phyloP scores from a whole-genome alignment of 2,329 filamentous ascomycete genomes.

The Nemania sp. region DNA sequence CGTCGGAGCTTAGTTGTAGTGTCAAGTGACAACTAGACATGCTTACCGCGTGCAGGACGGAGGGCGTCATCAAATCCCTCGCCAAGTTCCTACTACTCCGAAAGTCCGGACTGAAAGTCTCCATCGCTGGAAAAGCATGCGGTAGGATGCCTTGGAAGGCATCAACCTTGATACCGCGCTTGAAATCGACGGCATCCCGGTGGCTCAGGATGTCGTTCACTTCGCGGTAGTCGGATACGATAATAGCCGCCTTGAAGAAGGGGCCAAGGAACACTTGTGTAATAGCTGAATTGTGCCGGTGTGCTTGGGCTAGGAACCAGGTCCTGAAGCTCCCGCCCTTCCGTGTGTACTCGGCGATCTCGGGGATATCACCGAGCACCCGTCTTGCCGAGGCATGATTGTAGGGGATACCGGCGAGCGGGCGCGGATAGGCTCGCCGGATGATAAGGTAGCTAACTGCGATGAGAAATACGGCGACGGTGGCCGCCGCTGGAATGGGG shows the following conservation, averaged over 20 bases:
- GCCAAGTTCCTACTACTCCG: neutral
- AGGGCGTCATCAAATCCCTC: slow-evolving; percentile 14
- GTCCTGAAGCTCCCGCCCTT: slow-evolving; percentile 5
- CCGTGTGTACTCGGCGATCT: neutral
- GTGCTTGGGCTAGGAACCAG: slow-evolving; percentile 13
- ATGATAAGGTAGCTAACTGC: neutral
- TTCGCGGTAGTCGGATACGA: slow-evolving; percentile 20
- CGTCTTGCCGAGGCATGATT: neutral
- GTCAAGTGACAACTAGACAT: neutral
- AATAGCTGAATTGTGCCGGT: slow-evolving; percentile 11
- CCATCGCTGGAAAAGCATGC: slow-evolving; percentile 18
- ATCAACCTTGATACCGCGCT: slow-evolving; percentile 1
- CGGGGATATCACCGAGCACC: neutral
- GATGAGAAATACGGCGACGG: neutral
- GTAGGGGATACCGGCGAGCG: slow-evolving; percentile 11
- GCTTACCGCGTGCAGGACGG: neutral
- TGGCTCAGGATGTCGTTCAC: slow-evolving; percentile 15
- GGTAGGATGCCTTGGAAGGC: slow-evolving; percentile 8
- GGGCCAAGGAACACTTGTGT: slow-evolving; percentile 15
- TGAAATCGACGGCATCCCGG: slow-evolving; percentile 1
- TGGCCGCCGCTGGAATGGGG: neutral
- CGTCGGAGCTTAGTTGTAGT: neutral
- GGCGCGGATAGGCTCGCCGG: slow-evolving; percentile 4
- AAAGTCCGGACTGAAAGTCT: slow-evolving; percentile 10
- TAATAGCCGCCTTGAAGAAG: neutral